Conservation (phyloP, 768 basidiomycete species). For the Arthromyces matolae region DNA sequence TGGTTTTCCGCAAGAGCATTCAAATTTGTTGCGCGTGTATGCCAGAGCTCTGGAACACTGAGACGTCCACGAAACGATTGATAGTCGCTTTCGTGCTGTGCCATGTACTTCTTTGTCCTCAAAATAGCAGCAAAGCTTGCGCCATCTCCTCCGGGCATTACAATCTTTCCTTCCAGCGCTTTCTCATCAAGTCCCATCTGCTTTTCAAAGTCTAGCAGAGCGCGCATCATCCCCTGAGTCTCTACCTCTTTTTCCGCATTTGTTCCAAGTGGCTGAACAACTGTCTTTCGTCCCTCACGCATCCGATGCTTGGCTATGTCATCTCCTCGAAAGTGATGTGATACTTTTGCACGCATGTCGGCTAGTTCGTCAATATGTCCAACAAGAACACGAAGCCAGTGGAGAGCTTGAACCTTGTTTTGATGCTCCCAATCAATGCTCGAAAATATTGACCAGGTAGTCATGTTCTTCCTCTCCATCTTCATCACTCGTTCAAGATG, state of each 20-base stretch:
- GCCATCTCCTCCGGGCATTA: conserved; percentile 16
- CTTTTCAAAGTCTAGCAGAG: conserved; percentile 2
- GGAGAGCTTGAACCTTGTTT: conserved; percentile 15
- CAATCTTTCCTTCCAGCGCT: conserved; percentile 13
- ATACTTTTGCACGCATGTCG: conserved; percentile 13
- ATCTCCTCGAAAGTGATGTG: conserved; percentile 9
- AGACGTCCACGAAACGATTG: conserved; percentile 18
- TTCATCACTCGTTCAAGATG: conserved; percentile 9
- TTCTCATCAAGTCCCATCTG: conserved; percentile 19
- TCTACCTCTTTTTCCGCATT: conserved; percentile 20
- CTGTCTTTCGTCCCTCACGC: conserved; percentile 15
- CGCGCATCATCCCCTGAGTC: conserved; percentile 21
- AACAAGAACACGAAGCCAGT: conserved; percentile 20
- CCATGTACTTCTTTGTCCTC: conserved; percentile 15
- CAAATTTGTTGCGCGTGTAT: conserved; percentile 17
- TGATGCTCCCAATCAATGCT: conserved; percentile 18
- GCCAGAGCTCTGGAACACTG: conserved; percentile 18
- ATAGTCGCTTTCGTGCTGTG: conserved; percentile 15
- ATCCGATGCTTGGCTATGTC: conserved; percentile 18
- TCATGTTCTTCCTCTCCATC: conserved; percentile 16
- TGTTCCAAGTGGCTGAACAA: conserved; percentile 20
- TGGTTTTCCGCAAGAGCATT: conserved; percentile 18
- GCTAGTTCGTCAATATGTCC: conserved; percentile 19
- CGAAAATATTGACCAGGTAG: conserved; percentile 12
- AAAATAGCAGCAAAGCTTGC: conserved; percentile 18